A percentile compares a stretch with the other conserved stretches of the same genome.
Conservation (phyloP, 1,284 basidiomycete genomes). For the Ustilago tritici region DNA sequence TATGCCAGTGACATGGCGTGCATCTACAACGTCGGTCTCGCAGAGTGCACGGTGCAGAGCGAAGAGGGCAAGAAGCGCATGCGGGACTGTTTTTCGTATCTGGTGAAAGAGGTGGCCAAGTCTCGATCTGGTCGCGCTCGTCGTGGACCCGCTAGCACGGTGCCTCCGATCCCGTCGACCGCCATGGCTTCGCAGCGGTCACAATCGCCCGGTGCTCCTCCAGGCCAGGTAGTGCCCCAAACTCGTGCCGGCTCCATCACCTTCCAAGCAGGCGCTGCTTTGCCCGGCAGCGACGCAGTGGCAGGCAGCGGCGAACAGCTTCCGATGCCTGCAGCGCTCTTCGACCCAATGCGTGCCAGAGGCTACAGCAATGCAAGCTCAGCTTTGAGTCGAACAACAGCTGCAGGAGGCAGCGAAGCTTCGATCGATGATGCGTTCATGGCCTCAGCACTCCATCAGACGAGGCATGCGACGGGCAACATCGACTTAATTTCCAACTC, state of each 20-base stretch:
- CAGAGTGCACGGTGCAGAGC: constrained; percentile 63
- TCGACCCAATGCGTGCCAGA: constrained; percentile 11
- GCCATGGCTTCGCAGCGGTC: constrained; percentile 18
- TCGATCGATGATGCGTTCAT: constrained; percentile 10
- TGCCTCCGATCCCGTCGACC: constrained; percentile 18
- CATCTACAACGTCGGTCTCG: constrained; percentile 64
- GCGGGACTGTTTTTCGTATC: constrained; percentile 65
- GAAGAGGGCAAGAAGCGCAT: constrained; percentile 67
- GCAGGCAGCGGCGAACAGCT: background rate
- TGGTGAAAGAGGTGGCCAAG: constrained; percentile 67
- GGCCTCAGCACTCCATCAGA: constrained; percentile 7
- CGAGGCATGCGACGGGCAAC: background rate
- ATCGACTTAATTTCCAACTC: background rate
- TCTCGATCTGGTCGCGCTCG: constrained; percentile 45
- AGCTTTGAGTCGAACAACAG: constrained; percentile 7
- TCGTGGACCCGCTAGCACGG: constrained; percentile 27
- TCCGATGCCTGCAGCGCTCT: constrained; percentile 8
- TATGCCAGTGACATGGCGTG: constrained; percentile 66
- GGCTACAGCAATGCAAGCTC: constrained; percentile 42
- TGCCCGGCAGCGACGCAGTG: constrained; percentile 6
- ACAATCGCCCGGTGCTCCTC: constrained; percentile 18
- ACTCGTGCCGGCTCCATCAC: constrained; percentile 22
- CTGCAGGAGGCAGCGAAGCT: constrained; percentile 1
- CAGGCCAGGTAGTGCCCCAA: constrained; percentile 9
- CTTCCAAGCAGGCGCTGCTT: constrained; percentile 10